Conservation (phyloP, 768 basidiomycete species). For the Hygrocybe coccinea region DNA sequence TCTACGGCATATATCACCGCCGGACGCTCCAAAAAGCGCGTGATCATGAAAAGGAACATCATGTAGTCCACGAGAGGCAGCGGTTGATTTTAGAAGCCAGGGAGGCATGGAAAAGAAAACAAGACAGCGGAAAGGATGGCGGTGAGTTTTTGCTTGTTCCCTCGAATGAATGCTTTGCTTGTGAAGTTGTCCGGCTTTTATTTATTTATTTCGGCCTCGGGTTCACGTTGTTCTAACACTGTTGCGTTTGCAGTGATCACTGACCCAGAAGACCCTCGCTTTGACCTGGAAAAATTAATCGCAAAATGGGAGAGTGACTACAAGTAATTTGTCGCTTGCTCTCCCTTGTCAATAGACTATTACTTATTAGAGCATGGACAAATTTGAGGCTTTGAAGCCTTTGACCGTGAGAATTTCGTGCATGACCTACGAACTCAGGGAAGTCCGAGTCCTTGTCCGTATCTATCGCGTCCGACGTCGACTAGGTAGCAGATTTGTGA, state of each 20-base stretch:
- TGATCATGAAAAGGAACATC: constrained; percentile 69
- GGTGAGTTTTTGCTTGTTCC: constrained; percentile 40
- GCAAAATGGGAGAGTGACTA: constrained; percentile 68
- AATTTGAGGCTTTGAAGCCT: background rate
- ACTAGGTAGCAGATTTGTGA: background rate
- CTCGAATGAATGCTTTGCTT: constrained; percentile 7
- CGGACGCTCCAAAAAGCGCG: constrained; percentile 80
- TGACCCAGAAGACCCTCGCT: constrained; percentile 91
- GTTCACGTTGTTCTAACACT: constrained; percentile 9
- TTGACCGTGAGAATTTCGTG: constrained; percentile 4
- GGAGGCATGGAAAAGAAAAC: constrained; percentile 84
- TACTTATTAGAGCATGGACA: background rate
- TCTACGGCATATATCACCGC: constrained; percentile 91
- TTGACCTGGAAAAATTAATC: constrained; percentile 91
- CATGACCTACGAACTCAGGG: too few species aligned
- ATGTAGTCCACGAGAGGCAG: constrained; percentile 68
- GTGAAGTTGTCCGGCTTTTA: background rate
- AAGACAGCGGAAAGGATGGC: constrained; percentile 48
- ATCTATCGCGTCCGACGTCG: background rate
- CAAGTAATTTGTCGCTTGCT: constrained; percentile 35
- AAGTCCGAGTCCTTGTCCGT: background rate
- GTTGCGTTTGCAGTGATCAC: constrained; percentile 69
- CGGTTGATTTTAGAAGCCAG: constrained; percentile 80
- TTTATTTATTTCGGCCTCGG: background rate
- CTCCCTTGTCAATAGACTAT: constrained; percentile 11